phyloP scores from a whole-genome alignment of 1,284 basidiomycete genomes.

The Malassezia restricta region DNA sequence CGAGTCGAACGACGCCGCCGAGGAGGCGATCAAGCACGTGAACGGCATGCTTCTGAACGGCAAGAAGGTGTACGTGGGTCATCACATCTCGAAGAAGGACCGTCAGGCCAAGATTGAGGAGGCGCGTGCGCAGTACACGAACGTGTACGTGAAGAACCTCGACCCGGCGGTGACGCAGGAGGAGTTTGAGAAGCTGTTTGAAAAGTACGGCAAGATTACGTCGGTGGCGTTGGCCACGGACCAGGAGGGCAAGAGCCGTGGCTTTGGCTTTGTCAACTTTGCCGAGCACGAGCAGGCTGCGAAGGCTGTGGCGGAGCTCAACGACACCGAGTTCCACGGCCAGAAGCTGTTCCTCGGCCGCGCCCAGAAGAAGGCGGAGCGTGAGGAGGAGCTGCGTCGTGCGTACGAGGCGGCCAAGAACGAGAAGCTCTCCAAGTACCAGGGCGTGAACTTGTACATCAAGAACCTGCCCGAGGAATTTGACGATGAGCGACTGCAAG shows the following conservation, averaged over 20 bases:
- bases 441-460: constrained; percentile 98
- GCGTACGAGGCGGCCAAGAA: constrained; percentile 88
- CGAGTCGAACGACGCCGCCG: constrained; percentile 91
- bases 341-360: constrained; percentile 90
- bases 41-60: constrained; percentile 99
- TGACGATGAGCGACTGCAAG: constrained; percentile 46
- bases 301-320: constrained; percentile 74
- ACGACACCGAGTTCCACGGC: constrained; percentile 75
- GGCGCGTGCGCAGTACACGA: constrained; percentile 91
- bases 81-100: constrained; percentile 93
- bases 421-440: constrained; percentile 96
- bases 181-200: constrained; percentile 75
- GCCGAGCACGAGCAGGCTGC: constrained; percentile 83
- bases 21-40: constrained; percentile 81
- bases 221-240: constrained; percentile 65
- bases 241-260: constrained; percentile 76
- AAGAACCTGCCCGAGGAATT: constrained; percentile 61
- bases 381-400: constrained; percentile 87
- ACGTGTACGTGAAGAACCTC: constrained; percentile 96
- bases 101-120: constrained; percentile 76
- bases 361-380: constrained; percentile 97
- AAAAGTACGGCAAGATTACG: constrained; percentile 69
- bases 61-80: constrained; percentile 74
- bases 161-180: constrained; percentile 73
- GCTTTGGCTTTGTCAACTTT: constrained; percentile 98